A percentile compares a stretch with the other conserved stretches of the same genome.
phyloP scores from a whole-genome alignment of 139 green algal species.

The Dunaliella primolecta region DNA sequence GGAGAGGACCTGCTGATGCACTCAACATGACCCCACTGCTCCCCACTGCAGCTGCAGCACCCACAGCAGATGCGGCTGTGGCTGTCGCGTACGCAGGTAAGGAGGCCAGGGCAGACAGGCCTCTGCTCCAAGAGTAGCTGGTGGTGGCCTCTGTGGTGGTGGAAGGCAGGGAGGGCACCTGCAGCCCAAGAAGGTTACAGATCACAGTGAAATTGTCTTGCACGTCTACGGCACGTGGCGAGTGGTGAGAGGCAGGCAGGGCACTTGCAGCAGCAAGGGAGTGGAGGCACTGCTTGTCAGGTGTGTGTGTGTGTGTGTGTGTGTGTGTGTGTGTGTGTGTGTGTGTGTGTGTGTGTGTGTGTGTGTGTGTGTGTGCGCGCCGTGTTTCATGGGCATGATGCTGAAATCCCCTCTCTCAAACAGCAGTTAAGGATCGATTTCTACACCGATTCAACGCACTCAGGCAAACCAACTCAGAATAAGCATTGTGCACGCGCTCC shows the following conservation, averaged over 20 bases:
- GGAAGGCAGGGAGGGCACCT: constrained; percentile 34
- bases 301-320: neutral
- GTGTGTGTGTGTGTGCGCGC: neutral
- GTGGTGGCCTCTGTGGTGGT: constrained; percentile 16
- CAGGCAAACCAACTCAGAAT: too few species aligned
- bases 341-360: neutral
- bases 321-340: neutral
- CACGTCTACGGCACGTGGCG: too few species aligned
- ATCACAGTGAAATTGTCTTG: too few species aligned
- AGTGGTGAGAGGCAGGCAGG: too few species aligned
- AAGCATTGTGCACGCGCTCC: too few species aligned
- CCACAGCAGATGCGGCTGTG: neutral
- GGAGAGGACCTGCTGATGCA: too few species aligned
- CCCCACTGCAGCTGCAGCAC: neutral
- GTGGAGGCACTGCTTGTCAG: too few species aligned
- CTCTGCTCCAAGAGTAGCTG: neutral
- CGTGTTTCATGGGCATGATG: neutral
- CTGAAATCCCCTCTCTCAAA: too few species aligned
- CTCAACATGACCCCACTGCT: neutral
- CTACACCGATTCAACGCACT: too few species aligned
- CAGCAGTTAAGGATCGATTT: too few species aligned
- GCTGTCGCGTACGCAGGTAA: neutral
- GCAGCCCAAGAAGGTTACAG: neutral
- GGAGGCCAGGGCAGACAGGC: neutral
- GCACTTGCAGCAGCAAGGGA: too few species aligned